These are phyloP conservation scores for Clathrospora elynae DNA, from an alignment of 2,329 filamentous ascomycete genomes.

Conservation along the genomic window DNA sequence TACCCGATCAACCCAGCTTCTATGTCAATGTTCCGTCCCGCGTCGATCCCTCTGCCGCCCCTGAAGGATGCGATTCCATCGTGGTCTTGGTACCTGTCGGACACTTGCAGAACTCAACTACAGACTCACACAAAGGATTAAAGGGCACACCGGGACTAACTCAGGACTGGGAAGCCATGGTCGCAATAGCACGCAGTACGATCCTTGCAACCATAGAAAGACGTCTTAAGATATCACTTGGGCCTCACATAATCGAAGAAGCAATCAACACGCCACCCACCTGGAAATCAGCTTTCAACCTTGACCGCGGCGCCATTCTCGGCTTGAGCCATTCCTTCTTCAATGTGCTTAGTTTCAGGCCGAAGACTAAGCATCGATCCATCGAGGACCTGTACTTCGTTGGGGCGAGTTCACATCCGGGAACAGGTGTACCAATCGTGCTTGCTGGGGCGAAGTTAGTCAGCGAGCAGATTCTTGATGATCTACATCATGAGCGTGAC, in stretches of 20 bases:
- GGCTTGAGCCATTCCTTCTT: conserved; percentile 75
- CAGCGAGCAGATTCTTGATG: conserved; percentile 58
- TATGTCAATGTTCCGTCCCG: conserved; percentile 78
- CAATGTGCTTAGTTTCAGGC: conserved; percentile 71
- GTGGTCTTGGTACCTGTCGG: conserved; percentile 75
- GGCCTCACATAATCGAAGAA: conserved; percentile 63
- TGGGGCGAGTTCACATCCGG: conserved; percentile 75
- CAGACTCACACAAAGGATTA: conserved; percentile 49
- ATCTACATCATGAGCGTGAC: conserved; percentile 23
- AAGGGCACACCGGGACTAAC: conserved; percentile 50
- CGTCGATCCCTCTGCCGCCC: conserved; percentile 70
- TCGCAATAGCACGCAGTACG: conserved; percentile 62
- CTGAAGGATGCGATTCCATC: conserved; percentile 66
- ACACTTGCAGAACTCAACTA: conserved; percentile 59
- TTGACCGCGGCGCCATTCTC: conserved; percentile 75
- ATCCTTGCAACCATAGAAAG: conserved; percentile 65
- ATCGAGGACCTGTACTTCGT: conserved; percentile 69
- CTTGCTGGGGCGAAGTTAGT: conserved; percentile 71
- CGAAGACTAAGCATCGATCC: conserved; percentile 60
- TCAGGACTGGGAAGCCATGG: conserved; percentile 67
- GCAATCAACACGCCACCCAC: conserved; percentile 67
- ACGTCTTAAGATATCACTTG: conserved; percentile 63
- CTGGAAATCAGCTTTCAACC: conserved; percentile 72
- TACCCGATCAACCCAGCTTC: conserved; percentile 72
- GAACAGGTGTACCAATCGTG: conserved; percentile 75